Evolutionary conservation across 2,329 filamentous ascomycete species (phyloP).

Genomic region (Paracoccidioides lutzii): DNA sequence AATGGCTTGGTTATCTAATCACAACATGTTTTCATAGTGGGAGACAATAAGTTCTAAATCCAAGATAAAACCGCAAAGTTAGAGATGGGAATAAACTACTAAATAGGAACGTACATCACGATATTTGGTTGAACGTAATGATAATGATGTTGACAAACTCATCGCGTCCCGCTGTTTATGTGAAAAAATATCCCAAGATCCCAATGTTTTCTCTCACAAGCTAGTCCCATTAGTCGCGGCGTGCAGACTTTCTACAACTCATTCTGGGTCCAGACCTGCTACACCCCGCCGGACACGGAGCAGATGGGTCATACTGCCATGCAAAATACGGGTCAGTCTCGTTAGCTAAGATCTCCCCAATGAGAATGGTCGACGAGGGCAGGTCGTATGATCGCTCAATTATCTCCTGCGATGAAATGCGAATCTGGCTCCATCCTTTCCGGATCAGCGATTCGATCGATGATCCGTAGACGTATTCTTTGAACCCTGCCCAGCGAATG

Average conservation of each 20-base stretch:
- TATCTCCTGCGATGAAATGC: constrained; percentile 34
- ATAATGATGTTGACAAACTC: too few species aligned
- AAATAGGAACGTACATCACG: too few species aligned
- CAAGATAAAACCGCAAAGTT: too few species aligned
- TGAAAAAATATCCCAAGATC: too few species aligned
- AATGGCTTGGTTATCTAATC: too few species aligned
- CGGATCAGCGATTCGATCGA: constrained; percentile 35
- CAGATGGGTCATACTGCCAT: constrained; percentile 39
- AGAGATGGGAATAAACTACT: too few species aligned
- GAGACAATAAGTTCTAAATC: too few species aligned
- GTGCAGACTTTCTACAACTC: neutral
- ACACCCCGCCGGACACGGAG: constrained; percentile 27
- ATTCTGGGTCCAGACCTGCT: neutral
- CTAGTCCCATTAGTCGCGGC: neutral
- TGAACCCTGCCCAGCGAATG: constrained; percentile 44
- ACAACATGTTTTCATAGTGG: too few species aligned
- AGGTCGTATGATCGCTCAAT: constrained; percentile 24
- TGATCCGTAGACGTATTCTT: constrained; percentile 44
- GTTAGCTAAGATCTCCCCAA: constrained; percentile 36
- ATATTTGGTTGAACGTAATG: too few species aligned
- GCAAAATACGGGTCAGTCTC: constrained; percentile 43
- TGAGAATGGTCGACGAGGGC: constrained; percentile 28
- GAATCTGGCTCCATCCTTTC: constrained; percentile 41
- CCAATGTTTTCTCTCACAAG: too few species aligned
- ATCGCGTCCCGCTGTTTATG: too few species aligned